These are phyloP conservation scores for Gastrodia elata DNA, from an alignment of 106 monocot genomes.

Conservation along the genomic window DNA sequence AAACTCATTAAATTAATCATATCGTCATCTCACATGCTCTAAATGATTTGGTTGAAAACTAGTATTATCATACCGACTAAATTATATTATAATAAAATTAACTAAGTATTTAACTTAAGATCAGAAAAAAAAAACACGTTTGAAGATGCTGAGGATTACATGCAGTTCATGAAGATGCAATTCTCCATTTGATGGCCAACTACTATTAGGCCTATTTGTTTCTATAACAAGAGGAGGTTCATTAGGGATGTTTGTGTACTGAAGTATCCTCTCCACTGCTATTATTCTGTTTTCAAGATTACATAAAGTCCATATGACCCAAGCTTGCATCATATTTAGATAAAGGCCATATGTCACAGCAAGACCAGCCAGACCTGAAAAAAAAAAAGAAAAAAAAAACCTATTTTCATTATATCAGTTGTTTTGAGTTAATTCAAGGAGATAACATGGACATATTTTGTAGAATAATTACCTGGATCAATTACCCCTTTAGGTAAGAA, in stretches of 20 bases:
- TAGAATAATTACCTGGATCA: background rate
- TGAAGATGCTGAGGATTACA: background rate
- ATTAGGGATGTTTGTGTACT: slow-evolving; percentile 63
- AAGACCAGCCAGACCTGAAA: slow-evolving; percentile 62
- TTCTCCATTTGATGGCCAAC: slow-evolving; percentile 66
- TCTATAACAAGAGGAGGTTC: slow-evolving; percentile 59
- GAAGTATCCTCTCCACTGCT: slow-evolving; percentile 72
- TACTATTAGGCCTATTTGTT: slow-evolving; percentile 25
- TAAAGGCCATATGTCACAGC: slow-evolving; percentile 82
- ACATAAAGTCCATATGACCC: slow-evolving; percentile 63
- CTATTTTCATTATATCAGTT: background rate
- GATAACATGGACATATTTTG: background rate
- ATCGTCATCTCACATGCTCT: too few relatives aligned
- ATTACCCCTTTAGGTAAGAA: slow-evolving; percentile 3
- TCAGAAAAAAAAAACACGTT: too few relatives aligned
- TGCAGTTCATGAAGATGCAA: background rate
- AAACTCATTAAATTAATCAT: too few relatives aligned
- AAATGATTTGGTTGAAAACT: too few relatives aligned
- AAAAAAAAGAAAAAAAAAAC: background rate
- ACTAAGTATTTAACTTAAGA: too few relatives aligned
- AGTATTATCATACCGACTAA: too few relatives aligned
- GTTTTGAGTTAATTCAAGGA: background rate
- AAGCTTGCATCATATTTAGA: slow-evolving; percentile 60
- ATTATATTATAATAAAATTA: too few relatives aligned
- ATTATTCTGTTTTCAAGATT: slow-evolving; percentile 31